phyloP scores from a whole-genome alignment of 2,329 filamentous ascomycete genomes.

The Calonectria ilicicola region DNA sequence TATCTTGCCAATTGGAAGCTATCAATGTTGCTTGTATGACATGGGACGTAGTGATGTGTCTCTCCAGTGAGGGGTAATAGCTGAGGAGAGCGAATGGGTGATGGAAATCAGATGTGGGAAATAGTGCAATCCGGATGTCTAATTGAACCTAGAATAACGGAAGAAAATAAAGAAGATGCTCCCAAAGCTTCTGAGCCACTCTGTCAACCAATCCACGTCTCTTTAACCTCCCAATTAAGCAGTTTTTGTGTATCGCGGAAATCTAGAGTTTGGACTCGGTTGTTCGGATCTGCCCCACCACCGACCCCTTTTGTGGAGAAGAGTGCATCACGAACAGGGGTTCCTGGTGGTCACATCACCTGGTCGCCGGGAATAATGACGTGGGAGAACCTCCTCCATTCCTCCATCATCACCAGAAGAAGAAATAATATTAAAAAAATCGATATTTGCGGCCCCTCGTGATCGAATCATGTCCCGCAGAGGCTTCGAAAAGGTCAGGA shows the following conservation, averaged over 20 bases:
- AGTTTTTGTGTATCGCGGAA: not conserved
- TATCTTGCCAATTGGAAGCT: not conserved
- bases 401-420: not conserved
- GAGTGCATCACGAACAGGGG: not conserved
- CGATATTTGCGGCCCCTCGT: not conserved
- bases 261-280: constrained; percentile 18
- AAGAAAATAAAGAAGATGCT: not conserved
- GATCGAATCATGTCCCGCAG: constrained; percentile 36
- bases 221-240: not conserved
- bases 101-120: not conserved
- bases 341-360: not conserved
- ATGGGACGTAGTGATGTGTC: not conserved
- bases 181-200: not conserved
- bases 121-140: not conserved
- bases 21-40: not conserved
- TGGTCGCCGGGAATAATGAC: not conserved
- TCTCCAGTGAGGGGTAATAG: not conserved
- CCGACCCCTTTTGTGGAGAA: not conserved
- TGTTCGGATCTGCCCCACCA: constrained; percentile 31
- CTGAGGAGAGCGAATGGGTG: not conserved
- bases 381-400: not conserved
- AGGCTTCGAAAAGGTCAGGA: constrained; percentile 52
- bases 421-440: not conserved
- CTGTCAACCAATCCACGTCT: not conserved
- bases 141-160: not conserved